Evolutionary conservation across 805 yeast species (phyloP), one percentile per base, ranked within the genome.

Genomic region (Yamadazyma olivae): DNA sequence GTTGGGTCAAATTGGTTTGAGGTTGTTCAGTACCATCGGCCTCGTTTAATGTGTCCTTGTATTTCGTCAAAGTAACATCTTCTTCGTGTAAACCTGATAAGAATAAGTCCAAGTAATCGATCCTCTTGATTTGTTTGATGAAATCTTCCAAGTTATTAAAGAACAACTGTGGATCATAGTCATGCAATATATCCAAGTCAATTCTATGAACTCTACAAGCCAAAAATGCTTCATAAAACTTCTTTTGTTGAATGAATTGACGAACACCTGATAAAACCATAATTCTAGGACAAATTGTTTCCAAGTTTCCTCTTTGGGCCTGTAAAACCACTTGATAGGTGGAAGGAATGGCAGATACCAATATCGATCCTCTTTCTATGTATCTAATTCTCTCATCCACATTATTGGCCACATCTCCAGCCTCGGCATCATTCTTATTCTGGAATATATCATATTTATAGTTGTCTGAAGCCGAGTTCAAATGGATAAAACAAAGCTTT

Each of bases 291-390:
- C 79, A 81, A 14, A 93, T 84, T 0, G 98, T 89, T 59, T 93
- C 99, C 47, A 93, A 65, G 52, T 93, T 93, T 43, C 99, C 99
- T 56, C 99, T 76, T 40, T 95, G 95, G 4, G 96, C 96, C 58
- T 93, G 96, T 35, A 93, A 67, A 3, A 87, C 79, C 14, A 95
- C 89, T 1, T 90, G 74, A 38, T 89, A 80, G 37, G 77, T 83
- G 0, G 91, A 77, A 1, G 97, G 96, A 51, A 89, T 82, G 2
- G 78, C 77, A 26, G 89, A 70, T 0, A 91, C 87, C 32, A 93
- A 60, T n/a, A 84, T 49, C 0, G 97, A 88, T 1, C 99, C 98
- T 46, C 96, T 74, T 61, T 93, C 99, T 36, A 93, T 81, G 40
- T 82, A 77, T 50, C 99, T 77, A 12, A 83, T 73, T 61, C 97